A percentile compares a stretch with the other conserved stretches of the same genome.
Conservation (phyloP, 73 alveolate species). For the Uronychia binucleata region DNA sequence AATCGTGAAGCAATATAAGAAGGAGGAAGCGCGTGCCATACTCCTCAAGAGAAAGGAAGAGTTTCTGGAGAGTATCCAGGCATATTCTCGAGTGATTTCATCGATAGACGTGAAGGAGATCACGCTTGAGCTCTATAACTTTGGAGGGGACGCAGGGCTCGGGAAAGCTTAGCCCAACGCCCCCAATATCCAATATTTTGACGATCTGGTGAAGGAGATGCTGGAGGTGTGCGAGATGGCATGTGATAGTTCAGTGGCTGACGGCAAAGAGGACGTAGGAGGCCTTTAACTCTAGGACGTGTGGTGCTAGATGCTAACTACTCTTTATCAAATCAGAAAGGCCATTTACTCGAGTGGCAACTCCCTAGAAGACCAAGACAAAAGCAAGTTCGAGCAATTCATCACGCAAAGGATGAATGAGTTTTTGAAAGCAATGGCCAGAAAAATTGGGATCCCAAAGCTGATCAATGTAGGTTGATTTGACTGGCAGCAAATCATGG, state of each 20-base stretch:
- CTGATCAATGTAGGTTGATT: background rate
- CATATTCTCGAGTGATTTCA: slow-evolving; percentile 8
- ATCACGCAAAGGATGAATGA: background rate
- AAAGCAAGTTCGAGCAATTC: background rate
- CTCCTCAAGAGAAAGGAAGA: slow-evolving; percentile 26
- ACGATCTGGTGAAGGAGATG: background rate
- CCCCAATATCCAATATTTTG: background rate
- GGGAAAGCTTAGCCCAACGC: background rate
- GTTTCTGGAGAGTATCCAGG: slow-evolving; percentile 22
- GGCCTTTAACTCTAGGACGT: background rate
- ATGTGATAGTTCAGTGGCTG: background rate
- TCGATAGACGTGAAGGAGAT: slow-evolving; percentile 12
- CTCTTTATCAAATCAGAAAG: background rate
- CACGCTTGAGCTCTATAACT: slow-evolving; percentile 1
- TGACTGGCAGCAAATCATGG: background rate
- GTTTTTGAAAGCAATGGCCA: background rate
- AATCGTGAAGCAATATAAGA: slow-evolving; percentile 18
- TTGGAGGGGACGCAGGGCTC: background rate
- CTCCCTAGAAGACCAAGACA: background rate
- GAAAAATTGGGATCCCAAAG: background rate
- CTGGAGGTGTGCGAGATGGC: background rate
- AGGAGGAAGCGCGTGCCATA: slow-evolving; percentile 14
- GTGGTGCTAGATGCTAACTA: background rate
- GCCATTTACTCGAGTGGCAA: background rate
- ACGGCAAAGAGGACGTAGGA: background rate